Conservation (phyloP, 2,329 filamentous ascomycete genomes). For the Fusarium anguioides region DNA sequence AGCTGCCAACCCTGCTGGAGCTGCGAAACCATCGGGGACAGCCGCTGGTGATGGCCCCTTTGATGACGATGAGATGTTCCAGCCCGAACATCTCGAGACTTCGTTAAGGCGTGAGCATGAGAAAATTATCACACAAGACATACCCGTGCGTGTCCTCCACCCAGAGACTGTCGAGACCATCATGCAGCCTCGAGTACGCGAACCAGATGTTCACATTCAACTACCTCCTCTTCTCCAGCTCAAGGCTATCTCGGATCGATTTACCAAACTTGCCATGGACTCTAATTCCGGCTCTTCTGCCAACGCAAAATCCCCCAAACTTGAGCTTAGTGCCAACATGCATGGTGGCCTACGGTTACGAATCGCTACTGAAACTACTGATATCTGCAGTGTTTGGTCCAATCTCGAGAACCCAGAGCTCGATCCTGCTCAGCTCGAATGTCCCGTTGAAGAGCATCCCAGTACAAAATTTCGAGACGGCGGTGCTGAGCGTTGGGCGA, state of each 20-base stretch:
- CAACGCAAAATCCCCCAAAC: conserved; percentile 67
- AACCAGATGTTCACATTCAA: conserved; percentile 94
- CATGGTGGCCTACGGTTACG: conserved; percentile 85
- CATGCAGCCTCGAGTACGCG: conserved; percentile 89
- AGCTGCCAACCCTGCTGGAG: conserved; percentile 55
- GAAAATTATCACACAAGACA: conserved; percentile 93
- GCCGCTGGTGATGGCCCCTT: conserved; percentile 52
- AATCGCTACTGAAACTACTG: conserved; percentile 84
- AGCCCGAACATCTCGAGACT: conserved; percentile 65
- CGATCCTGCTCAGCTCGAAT: conserved; percentile 79
- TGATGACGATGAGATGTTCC: conserved; percentile 58
- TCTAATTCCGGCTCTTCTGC: conserved; percentile 55
- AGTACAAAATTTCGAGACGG: conserved; percentile 81
- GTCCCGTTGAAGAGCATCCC: conserved; percentile 81
- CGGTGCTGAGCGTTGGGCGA: conserved; percentile 87
- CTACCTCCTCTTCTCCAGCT: conserved; percentile 88
- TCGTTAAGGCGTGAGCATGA: conserved; percentile 78
- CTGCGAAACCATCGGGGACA: conserved; percentile 44
- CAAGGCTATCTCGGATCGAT: conserved; percentile 94
- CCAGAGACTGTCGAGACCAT: conserved; percentile 88
- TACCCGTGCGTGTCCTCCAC: conserved; percentile 91
- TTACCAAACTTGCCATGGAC: conserved; percentile 82
- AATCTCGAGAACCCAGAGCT: conserved; percentile 88
- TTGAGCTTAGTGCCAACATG: conserved; percentile 94
- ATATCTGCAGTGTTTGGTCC: conserved; percentile 87